Evolutionary conservation across 345 rosid genomes (phyloP).

Genomic region (Euphorbia peplus): DNA sequence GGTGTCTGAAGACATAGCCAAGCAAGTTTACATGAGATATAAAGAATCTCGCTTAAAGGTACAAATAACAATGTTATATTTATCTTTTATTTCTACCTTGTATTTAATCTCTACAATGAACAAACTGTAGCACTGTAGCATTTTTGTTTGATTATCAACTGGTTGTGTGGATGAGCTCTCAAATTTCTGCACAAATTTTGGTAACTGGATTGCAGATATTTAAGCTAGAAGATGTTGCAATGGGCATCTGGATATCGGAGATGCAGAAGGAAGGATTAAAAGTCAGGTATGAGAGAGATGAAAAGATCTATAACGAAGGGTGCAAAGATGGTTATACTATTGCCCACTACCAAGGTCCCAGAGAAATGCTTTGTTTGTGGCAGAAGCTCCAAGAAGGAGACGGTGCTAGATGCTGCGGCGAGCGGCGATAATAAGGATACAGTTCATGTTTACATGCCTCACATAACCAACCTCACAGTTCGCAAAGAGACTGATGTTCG

Average conservation of each 20-base stretch:
- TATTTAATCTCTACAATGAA: not conserved
- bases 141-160: not conserved
- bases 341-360: slow-evolving; percentile 94
- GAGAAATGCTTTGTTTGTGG: slow-evolving; percentile 93
- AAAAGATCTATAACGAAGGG: slow-evolving; percentile 63
- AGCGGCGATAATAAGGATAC: not conserved
- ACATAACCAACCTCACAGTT: not conserved
- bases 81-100: not conserved
- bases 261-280: slow-evolving; percentile 63
- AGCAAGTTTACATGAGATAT: slow-evolving; percentile 52
- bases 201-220: slow-evolving; percentile 57
- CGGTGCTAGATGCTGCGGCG: slow-evolving; percentile 61
- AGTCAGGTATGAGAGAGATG: slow-evolving; percentile 67
- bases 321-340: slow-evolving; percentile 83
- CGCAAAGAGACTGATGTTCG: not conserved
- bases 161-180: not conserved
- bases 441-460: not conserved
- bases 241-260: slow-evolving; percentile 92
- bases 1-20: slow-evolving; percentile 75
- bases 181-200: not conserved
- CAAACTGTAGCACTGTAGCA: not conserved
- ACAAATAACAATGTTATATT: not conserved
- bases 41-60: slow-evolving; percentile 65
- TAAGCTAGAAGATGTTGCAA: slow-evolving; percentile 95
- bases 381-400: slow-evolving; percentile 75